These are phyloP conservation scores for Chenopodium formosanum DNA, from an alignment of 148 eudicot species.

Conservation along the genomic window DNA sequence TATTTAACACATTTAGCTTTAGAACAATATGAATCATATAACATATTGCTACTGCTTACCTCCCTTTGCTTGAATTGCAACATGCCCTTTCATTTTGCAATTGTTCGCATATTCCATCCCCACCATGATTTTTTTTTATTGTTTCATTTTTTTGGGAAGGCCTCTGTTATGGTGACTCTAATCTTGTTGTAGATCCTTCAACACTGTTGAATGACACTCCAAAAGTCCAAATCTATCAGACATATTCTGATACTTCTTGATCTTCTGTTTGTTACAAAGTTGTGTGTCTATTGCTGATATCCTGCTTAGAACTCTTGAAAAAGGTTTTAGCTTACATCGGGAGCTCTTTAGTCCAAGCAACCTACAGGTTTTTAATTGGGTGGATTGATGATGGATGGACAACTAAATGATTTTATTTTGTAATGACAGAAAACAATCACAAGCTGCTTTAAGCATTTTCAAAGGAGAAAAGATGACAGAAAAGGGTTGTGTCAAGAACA, in stretches of 20 bases:
- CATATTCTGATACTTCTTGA: background rate
- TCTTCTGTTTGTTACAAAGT: background rate
- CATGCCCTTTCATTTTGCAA: background rate
- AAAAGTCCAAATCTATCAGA: no score
- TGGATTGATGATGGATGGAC: background rate
- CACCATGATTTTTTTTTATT: background rate
- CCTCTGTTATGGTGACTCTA: background rate
- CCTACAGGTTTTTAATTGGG: background rate
- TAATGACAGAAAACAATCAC: conserved; percentile 60
- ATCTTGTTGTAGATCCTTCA: background rate
- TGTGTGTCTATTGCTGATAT: background rate
- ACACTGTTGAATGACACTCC: background rate
- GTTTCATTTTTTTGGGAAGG: no score
- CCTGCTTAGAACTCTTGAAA: background rate
- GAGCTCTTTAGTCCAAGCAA: background rate
- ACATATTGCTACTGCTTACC: background rate
- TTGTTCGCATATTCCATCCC: background rate
- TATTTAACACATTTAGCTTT: background rate
- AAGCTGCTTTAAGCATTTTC: conserved; percentile 66
- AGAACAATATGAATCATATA: background rate
- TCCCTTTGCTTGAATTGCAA: background rate
- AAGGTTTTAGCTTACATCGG: background rate
- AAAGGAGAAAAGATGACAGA: conserved; percentile 49
- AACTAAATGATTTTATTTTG: background rate
- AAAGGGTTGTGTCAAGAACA: conserved; percentile 26